Evolutionary conservation across 305 asterid species (phyloP).

Genomic region (Fraxinus xanthoxyloides): DNA sequence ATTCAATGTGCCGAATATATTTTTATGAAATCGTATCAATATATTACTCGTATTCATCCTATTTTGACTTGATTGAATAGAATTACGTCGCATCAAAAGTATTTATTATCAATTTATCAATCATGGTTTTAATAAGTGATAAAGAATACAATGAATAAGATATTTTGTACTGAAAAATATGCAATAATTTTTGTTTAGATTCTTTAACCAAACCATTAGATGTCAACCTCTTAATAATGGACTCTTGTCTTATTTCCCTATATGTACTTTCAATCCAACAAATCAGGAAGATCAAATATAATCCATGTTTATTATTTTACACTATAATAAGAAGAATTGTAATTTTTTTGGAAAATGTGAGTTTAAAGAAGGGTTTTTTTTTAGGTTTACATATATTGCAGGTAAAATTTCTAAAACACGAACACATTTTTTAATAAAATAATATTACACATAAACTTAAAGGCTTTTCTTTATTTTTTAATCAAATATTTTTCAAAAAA

Average conservation of each 20-base stretch:
- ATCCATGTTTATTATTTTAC: too few relatives aligned
- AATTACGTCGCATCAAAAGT: background rate
- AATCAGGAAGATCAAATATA: background rate
- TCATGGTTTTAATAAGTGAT: background rate
- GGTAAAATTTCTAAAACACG: too few relatives aligned
- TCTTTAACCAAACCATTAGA: background rate
- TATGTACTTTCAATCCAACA: background rate
- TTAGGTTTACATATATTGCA: too few relatives aligned
- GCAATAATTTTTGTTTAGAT: background rate
- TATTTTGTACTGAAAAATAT: background rate
- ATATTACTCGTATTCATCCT: too few relatives aligned
- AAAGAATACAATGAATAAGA: background rate
- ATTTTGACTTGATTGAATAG: background rate
- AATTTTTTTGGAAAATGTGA: too few relatives aligned
- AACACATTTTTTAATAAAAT: too few relatives aligned
- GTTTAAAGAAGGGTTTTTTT: too few relatives aligned
- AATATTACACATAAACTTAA: too few relatives aligned
- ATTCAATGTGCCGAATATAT: background rate
- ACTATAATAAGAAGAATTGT: too few relatives aligned
- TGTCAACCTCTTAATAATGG: background rate
- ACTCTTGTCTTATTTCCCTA: background rate
- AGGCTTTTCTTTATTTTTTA: too few relatives aligned
- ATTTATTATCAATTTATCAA: background rate
- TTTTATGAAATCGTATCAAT: too few relatives aligned
- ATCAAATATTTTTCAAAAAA: too few relatives aligned